Conservation (phyloP, 2,329 filamentous ascomycete species). For the Fusarium sp. region DNA sequence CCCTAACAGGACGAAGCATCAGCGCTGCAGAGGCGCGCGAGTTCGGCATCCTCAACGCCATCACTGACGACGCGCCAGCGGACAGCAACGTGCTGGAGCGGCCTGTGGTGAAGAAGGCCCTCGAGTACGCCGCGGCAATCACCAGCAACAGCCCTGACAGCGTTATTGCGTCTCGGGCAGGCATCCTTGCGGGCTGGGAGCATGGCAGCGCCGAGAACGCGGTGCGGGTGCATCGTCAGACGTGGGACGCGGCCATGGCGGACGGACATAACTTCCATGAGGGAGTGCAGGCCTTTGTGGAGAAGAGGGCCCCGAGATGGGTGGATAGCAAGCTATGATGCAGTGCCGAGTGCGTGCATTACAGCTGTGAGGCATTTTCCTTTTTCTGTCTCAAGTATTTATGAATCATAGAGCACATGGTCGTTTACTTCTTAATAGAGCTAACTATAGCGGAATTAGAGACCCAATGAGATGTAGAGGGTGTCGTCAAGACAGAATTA, state of each 20-base stretch:
- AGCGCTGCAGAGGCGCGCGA: conserved; percentile 67
- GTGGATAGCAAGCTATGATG: conserved; percentile 66
- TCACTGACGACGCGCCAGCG: conserved; percentile 57
- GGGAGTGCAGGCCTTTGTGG: conserved; percentile 77
- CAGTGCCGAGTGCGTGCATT: background rate
- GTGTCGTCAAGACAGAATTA: background rate
- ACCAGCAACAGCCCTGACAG: conserved; percentile 77
- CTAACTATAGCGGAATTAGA: conserved; percentile 11
- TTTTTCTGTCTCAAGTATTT: background rate
- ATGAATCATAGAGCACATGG: background rate
- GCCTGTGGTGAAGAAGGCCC: conserved; percentile 65
- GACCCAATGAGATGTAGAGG: background rate
- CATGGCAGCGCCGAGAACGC: conserved; percentile 70
- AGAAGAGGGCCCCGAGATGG: conserved; percentile 77
- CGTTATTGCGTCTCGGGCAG: conserved; percentile 76
- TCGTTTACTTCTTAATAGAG: background rate
- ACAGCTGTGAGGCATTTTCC: conserved; percentile 29
- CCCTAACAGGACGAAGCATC: conserved; percentile 70
- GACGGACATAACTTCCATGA: conserved; percentile 77
- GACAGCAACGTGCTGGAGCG: conserved; percentile 49
- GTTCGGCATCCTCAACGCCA: conserved; percentile 77
- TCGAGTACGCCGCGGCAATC: conserved; percentile 70
- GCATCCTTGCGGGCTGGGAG: conserved; percentile 78
- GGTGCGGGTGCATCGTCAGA: conserved; percentile 62
- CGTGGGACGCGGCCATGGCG: conserved; percentile 68